phyloP scores from a whole-genome alignment of 345 rosid species.

The Eucalyptus erythrocorys region DNA sequence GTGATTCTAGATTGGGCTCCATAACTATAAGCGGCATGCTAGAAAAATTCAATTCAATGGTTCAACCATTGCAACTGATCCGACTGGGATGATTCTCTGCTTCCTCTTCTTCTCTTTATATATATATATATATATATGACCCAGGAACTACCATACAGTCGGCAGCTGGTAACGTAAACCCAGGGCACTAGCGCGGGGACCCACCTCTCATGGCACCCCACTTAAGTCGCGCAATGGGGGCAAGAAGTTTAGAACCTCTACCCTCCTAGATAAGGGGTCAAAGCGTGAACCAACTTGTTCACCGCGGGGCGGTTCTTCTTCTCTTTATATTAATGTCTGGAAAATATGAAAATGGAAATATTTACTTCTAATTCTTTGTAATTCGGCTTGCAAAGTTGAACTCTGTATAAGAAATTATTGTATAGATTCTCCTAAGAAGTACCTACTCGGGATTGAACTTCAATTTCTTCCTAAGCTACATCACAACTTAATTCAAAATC shows the following conservation, averaged over 20 bases:
- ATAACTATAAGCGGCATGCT: not conserved
- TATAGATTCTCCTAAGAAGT: not conserved
- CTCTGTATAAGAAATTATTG: not conserved
- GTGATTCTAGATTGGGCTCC: not conserved
- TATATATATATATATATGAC: too few species aligned
- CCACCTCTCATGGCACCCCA: too few species aligned
- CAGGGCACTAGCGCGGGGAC: too few species aligned
- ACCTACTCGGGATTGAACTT: not conserved
- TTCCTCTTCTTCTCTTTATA: not conserved
- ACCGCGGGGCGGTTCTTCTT: too few species aligned
- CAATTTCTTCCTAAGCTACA: not conserved
- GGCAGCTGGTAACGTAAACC: too few species aligned
- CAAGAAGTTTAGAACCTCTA: too few species aligned
- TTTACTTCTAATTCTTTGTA: not conserved
- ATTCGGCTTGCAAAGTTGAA: not conserved
- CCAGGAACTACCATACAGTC: too few species aligned
- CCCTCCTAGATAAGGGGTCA: too few species aligned
- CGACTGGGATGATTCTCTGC: not conserved
- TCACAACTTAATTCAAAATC: not conserved
- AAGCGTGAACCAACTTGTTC: too few species aligned
- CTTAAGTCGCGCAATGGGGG: too few species aligned
- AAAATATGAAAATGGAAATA: not conserved
- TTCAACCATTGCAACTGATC: not conserved
- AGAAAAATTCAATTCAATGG: not conserved
- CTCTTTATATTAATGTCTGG: not conserved